Percentiles rank a stretch among this genome's conserved stretches.
phyloP scores from a whole-genome alignment of 176 grass and related monocot species.

The barley (Hordeum vulgare) region DNA sequence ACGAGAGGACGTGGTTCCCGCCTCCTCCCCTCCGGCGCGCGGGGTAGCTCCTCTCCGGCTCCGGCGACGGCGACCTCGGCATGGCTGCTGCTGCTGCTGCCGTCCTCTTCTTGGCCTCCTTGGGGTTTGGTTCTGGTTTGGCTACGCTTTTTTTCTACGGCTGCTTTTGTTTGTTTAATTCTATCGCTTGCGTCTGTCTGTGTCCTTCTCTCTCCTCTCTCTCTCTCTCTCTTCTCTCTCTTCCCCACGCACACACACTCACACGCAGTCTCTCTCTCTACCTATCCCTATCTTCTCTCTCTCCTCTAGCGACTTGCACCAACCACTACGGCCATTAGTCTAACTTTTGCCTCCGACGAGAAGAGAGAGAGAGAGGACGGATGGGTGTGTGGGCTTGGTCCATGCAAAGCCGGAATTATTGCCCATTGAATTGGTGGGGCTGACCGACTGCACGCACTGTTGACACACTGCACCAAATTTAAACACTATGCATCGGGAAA shows the following conservation, averaged over 20 bases:
- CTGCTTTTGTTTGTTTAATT: slow-evolving; percentile 49
- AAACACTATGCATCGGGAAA: neutral
- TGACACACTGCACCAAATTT: neutral
- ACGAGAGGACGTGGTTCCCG: slow-evolving; percentile 1
- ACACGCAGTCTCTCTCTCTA: neutral
- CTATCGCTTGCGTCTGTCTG: slow-evolving; percentile 29
- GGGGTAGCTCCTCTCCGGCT: slow-evolving; percentile 43
- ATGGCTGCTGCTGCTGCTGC: slow-evolving; percentile 43
- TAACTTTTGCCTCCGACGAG: slow-evolving; percentile 17
- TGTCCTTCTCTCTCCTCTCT: slow-evolving; percentile 35
- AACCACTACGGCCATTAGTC: slow-evolving; percentile 40
- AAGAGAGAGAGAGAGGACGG: too few relatives aligned
- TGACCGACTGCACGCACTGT: neutral
- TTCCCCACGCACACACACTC: neutral
- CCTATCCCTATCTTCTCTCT: slow-evolving; percentile 38
- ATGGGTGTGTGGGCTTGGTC: slow-evolving; percentile 31
- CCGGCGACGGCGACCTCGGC: slow-evolving; percentile 55
- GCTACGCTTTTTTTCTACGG: slow-evolving; percentile 27
- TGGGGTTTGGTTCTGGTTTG: slow-evolving; percentile 39
- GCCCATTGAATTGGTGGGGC: neutral
- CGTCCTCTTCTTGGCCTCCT: slow-evolving; percentile 46
- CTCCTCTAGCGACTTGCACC: slow-evolving; percentile 47
- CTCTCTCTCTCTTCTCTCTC: slow-evolving; percentile 20
- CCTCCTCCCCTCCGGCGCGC: neutral
- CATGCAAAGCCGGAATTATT: slow-evolving; percentile 25